Percentiles rank a stretch among this genome's conserved stretches.
Conservation (phyloP, 176 grass and related monocot species). For the Stipa capillata region DNA sequence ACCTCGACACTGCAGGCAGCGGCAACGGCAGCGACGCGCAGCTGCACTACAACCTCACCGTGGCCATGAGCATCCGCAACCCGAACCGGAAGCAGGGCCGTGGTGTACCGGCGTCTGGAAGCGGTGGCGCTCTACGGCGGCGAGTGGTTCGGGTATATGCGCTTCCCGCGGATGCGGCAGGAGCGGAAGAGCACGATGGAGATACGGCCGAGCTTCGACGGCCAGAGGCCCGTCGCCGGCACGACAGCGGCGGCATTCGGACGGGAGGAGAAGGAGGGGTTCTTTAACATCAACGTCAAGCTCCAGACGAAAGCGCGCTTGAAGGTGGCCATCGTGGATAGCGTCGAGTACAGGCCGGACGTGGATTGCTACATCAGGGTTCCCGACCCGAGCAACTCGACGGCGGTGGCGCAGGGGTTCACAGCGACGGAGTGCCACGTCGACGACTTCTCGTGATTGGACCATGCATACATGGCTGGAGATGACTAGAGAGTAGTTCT, state of each 20-base stretch:
- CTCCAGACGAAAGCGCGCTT: slow-evolving; percentile 27
- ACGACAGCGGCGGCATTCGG: not conserved
- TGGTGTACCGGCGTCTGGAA: slow-evolving; percentile 39
- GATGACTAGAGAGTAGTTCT: too few relatives aligned
- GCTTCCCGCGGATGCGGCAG: slow-evolving; percentile 22
- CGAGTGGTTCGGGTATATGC: not conserved
- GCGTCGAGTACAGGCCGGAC: slow-evolving; percentile 30
- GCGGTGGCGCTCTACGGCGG: slow-evolving; percentile 45
- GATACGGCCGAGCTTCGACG: not conserved
- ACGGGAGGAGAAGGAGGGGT: slow-evolving; percentile 34
- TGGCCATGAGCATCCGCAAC: slow-evolving; percentile 42
- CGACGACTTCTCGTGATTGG: slow-evolving; percentile 30
- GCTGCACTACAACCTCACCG: slow-evolving; percentile 33
- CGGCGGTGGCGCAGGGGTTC: slow-evolving; percentile 18
- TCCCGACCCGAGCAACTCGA: slow-evolving; percentile 22
- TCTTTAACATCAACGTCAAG: slow-evolving; percentile 39
- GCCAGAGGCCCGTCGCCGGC: not conserved
- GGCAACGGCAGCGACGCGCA: not conserved
- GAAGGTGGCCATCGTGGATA: slow-evolving; percentile 29
- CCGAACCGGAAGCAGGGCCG: slow-evolving; percentile 40
- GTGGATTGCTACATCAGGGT: slow-evolving; percentile 43
- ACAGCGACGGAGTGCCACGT: slow-evolving; percentile 26
- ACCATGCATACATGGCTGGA: not conserved
- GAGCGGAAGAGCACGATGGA: slow-evolving; percentile 26
- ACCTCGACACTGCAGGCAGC: slow-evolving; percentile 17